These are phyloP conservation scores for Ogataea methanolica DNA, from an alignment of 805 yeast species.

Conservation along the genomic window DNA sequence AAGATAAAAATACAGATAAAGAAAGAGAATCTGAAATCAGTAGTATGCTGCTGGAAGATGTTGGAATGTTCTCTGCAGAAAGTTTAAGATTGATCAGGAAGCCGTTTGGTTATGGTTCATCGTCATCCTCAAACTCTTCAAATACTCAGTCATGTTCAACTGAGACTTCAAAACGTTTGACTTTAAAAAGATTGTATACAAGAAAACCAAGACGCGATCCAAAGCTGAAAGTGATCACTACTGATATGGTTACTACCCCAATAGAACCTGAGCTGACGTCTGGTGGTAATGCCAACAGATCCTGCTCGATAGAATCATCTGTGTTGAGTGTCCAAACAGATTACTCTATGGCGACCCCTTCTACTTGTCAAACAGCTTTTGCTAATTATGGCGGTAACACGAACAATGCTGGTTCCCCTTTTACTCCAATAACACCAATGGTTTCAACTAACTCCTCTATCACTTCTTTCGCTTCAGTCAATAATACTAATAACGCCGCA, in stretches of 20 bases:
- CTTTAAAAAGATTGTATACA: slow-evolving; percentile 13
- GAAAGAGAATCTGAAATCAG: background rate
- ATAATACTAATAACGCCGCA: background rate
- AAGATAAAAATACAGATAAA: background rate
- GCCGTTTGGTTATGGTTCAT: background rate
- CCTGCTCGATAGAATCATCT: background rate
- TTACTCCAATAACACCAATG: slow-evolving; percentile 22
- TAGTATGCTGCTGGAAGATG: background rate
- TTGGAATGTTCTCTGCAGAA: slow-evolving; percentile 1
- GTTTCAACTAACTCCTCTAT: slow-evolving; percentile 22
- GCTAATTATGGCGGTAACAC: background rate
- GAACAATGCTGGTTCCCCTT: slow-evolving; percentile 1
- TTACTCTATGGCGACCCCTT: background rate
- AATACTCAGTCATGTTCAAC: background rate
- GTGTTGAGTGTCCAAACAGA: slow-evolving; percentile 6
- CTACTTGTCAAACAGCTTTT: slow-evolving; percentile 8
- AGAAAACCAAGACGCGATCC: slow-evolving; percentile 12
- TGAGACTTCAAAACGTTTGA: slow-evolving; percentile 8
- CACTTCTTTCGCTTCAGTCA: slow-evolving; percentile 8
- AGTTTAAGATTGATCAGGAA: background rate
- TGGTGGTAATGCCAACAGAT: background rate
- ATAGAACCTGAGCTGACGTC: background rate
- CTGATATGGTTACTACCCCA: background rate
- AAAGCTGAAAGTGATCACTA: background rate
- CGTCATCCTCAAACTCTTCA: slow-evolving; percentile 1